Evolutionary conservation across 192 early-diverging fungal species (phyloP), one percentile per base, ranked within the genome.

Genomic region (Fimicolochytrium jonesii): DNA sequence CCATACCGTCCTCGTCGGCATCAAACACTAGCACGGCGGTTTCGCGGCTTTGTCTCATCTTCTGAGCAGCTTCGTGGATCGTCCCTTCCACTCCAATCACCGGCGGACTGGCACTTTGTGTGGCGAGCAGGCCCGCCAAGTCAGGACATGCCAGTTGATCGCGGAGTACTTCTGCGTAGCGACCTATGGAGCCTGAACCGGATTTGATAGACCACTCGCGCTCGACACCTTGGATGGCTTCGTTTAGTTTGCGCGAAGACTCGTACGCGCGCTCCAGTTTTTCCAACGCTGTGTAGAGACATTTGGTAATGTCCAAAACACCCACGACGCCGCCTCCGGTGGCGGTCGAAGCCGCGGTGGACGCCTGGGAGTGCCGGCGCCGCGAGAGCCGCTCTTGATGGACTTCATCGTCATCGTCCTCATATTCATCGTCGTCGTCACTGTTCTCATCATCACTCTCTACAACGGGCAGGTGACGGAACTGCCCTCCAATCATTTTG

Each of bases 61-160:
- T 39, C 42, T 65, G 46, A 6, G 75, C 75, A 2, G 78, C 78
- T 43, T 80, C 78, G 0, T 64, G 25, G 11, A 80, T 75, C 18
- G 74, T 64, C 10, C 72, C 67, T 26, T 60, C 62, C 28, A 77
- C 47, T 23, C 64, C 29, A 0, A 80, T 62, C 18, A 73, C 58
- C 26, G 61, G 62, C 34, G 68, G 70, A 28, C 37, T 67, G 22
- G 34, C 6, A 3, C 30, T 46, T 11, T 70, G 54, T 2, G 60
- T 56, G 11, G 37, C 44, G 15, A 97, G 77, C 13, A 97, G 82
- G 0, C 88, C 83, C 28, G 85, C 77, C 32, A 97, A 81, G 69
- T 90, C 87, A 9, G 94, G 94, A 73, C 89, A 94, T 45, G 86
- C 82, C 82, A 92, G 92, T 61, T 87, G 60, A 23, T 62, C 56